Percentiles rank a stretch among this genome's conserved stretches.
phyloP scores from a whole-genome alignment of 352 stramenopile species.

The Pythium pectinolyticum region DNA sequence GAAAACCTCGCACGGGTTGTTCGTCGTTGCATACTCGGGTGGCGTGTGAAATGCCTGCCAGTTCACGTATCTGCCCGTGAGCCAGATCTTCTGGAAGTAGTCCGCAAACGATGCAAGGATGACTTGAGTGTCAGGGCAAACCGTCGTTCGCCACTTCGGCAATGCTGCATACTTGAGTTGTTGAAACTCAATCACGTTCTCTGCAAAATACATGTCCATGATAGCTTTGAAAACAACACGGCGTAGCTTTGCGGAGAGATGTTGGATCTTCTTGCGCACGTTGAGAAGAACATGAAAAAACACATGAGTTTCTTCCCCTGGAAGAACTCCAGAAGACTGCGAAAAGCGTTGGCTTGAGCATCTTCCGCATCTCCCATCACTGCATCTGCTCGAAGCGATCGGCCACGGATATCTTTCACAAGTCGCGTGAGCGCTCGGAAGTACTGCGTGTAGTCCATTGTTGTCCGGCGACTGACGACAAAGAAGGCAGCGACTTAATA shows the following conservation, averaged over 20 bases:
- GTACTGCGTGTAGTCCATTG: neutral
- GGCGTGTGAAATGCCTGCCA: constrained; percentile 13
- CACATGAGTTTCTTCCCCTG: neutral
- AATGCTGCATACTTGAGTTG: neutral
- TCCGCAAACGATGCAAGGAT: neutral
- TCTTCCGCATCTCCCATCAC: constrained; percentile 10
- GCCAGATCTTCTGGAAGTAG: constrained; percentile 6
- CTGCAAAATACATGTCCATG: constrained; percentile 8
- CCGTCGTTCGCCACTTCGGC: neutral
- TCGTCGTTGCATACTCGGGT: neutral
- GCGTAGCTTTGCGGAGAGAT: neutral
- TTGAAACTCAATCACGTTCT: constrained; percentile 1
- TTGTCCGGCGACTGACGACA: neutral
- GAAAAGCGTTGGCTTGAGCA: neutral
- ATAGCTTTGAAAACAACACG: constrained; percentile 1
- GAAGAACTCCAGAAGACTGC: neutral
- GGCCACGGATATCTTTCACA: constrained; percentile 2
- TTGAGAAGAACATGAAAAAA: constrained; percentile 15
- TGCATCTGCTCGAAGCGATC: neutral
- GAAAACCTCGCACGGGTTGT: constrained; percentile 13
- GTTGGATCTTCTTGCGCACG: neutral
- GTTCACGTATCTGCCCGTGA: neutral
- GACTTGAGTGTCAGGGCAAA: no score
- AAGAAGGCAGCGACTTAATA: constrained; percentile 7
- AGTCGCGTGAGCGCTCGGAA: neutral